Percentiles rank a stretch among this genome's conserved stretches.
phyloP scores from a whole-genome alignment of 1,139 yeast genomes.

The Zygosaccharomyces sapae region DNA sequence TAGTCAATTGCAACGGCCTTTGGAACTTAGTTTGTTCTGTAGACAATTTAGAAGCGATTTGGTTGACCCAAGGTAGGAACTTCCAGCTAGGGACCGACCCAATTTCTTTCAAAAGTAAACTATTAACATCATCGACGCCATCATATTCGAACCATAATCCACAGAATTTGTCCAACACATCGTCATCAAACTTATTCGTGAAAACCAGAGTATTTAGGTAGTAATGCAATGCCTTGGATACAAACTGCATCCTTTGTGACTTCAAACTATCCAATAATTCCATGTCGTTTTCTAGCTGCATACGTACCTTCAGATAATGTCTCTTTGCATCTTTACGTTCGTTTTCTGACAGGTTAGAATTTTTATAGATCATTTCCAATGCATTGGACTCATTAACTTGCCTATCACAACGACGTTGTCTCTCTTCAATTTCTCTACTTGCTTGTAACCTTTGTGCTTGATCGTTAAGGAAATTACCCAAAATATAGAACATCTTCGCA shows the following conservation, averaged over 20 bases:
- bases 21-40: slow-evolving; percentile 54
- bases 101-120: slow-evolving; percentile 37
- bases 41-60: slow-evolving; percentile 68
- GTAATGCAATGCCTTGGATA: slow-evolving; percentile 54
- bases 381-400: slow-evolving; percentile 48
- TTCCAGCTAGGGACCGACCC: slow-evolving; percentile 51
- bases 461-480: slow-evolving; percentile 73
- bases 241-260: slow-evolving; percentile 43
- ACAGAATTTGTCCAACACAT: slow-evolving; percentile 70
- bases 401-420: slow-evolving; percentile 40
- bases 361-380: slow-evolving; percentile 44
- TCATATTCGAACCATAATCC: slow-evolving; percentile 79
- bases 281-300: slow-evolving; percentile 48
- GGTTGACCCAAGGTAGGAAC: slow-evolving; percentile 78
- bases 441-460: slow-evolving; percentile 50
- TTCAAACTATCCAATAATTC: slow-evolving; percentile 43
- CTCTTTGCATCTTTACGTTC: slow-evolving; percentile 51
- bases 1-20: slow-evolving; percentile 45
- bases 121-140: slow-evolving; percentile 42
- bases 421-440: slow-evolving; percentile 44
- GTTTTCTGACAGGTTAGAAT: slow-evolving; percentile 39
- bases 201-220: slow-evolving; percentile 53
- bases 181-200: slow-evolving; percentile 47
- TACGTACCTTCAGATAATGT: slow-evolving; percentile 46
- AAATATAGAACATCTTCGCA: slow-evolving; percentile 50